A percentile compares a stretch with the other conserved stretches of the same genome.
Conservation (phyloP, 1,139 yeast genomes). For the Zygosaccharomyces sapae region DNA sequence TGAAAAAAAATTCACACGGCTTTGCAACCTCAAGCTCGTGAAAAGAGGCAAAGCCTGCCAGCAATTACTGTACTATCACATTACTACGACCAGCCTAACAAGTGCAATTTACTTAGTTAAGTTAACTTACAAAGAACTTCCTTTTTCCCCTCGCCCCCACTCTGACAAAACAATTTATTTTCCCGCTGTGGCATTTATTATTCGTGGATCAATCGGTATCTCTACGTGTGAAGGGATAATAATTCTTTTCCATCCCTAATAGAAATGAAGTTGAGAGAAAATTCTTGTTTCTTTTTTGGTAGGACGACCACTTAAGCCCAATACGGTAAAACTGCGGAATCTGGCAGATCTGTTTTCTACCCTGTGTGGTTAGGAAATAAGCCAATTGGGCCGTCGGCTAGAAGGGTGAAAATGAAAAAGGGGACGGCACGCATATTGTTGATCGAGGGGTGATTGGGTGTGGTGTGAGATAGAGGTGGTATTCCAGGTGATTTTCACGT, state of each 20-base stretch:
- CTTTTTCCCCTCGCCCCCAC: too few relatives aligned
- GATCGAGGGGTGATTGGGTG: too few relatives aligned
- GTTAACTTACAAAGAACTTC: too few relatives aligned
- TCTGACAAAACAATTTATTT: neutral
- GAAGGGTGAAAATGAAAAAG: too few relatives aligned
- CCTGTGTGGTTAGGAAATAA: too few relatives aligned
- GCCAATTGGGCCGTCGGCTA: too few relatives aligned
- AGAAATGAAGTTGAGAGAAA: neutral
- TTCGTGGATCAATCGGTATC: neutral
- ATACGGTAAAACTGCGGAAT: neutral
- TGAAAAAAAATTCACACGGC: neutral
- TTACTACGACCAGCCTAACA: neutral
- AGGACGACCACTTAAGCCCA: neutral
- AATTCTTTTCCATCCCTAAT: neutral
- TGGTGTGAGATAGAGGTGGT: too few relatives aligned
- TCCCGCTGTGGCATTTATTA: slow-evolving; percentile 1
- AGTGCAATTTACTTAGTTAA: neutral
- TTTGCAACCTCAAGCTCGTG: neutral
- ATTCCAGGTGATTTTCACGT: neutral
- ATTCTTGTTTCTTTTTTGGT: neutral
- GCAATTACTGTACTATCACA: neutral
- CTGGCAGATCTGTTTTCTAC: too few relatives aligned
- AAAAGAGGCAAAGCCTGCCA: neutral
- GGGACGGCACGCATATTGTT: too few relatives aligned
- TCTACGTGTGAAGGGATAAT: neutral